Evolutionary conservation across 2,329 filamentous ascomycete genomes (phyloP), one percentile per base, ranked within the genome.

Genomic region (Boeremia exigua): DNA sequence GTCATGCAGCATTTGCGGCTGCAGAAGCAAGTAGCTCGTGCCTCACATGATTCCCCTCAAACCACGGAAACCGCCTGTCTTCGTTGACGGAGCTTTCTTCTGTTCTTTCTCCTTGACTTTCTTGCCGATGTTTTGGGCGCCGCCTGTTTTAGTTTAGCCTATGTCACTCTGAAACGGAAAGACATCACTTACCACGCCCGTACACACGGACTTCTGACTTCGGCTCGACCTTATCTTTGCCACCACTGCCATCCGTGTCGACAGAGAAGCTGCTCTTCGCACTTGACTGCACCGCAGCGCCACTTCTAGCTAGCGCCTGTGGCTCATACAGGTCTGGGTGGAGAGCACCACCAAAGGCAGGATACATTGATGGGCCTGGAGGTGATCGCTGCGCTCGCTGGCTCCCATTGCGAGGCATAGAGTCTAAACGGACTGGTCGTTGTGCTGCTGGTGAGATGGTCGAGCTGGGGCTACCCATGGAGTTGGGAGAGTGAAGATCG

Each of bases 61-160:
- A n/a, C 76, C 76, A 25, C 73, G 69, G 54, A 78, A 77, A 28
- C 67, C 75, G 11, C 75, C 74, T 5, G 71, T 72, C 55, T 74
- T 77, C 15, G 68, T 57, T 8, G 64, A 56, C 61, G 83, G 80
- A 57, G 79, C 78, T 51, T 82, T 75, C 51, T 75, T 73, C 62
- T 62, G 55, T 32, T 79, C 72, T 61, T 81, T 79, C 49, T 80
- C 78, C 58, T 82, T 82, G 58, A 79, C 76, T 61, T 84, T 82
- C 68, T 83, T 84, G 28, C 79, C 80, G 56, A 81, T 78, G 63
- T 84, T 82, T 65, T 84, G 84, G 34, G 79, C 81, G 40, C 81
- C 80, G 61, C 78, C 79, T 81, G 61, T 59, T 40, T 61, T 43
- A 52, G 44, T 42, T 72, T 61, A 74, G 65, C 53, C 53, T 80